Base-by-base conservation (phyloP, 805 yeast species). In the Debaryomyces prosopidis region DNA sequence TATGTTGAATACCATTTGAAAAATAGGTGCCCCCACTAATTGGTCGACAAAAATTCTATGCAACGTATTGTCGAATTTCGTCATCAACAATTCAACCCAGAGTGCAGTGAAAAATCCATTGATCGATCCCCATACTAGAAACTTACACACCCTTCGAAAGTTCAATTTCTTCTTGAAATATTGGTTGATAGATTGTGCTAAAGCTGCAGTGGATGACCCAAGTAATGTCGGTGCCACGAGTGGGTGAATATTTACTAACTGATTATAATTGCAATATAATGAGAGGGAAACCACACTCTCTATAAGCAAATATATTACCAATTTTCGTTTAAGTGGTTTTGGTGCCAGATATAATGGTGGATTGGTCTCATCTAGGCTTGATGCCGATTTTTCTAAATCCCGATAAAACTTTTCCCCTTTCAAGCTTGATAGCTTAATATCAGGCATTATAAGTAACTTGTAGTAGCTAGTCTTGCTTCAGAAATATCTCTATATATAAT, bases 51-150 rank as follows among this genome's bases (percentile, higher is more conserved):
- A 20, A 27, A 83, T 73, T 42, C 82, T 64, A 44, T 63, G 51
- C 3, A 66, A 17, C 2, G 65, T 51, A 38, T 63, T 61, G 8
- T 73, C 75, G 26, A 77, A 53, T 5, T 60, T 60, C 2, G 50
- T 41, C 5, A 77, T 55, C 34, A 83, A 59, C 18, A 73, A 48
- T 37, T 77, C 77, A 31, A 83, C 73, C 87, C 87, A 83, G 12
- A 77, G 54, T 7, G 70, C 73, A 3, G 83, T 77, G 40, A 81
- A 59, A 14, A 72, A 54, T 1, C 87, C 88, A 58, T 82, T 82
- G 38, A 82, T 63, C 10, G 71, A 60, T 14, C 89, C 89, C 87
- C 87, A 83, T 2, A 75, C 57, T 45, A 71, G 55, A 50, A 83
- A 83, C 54, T 82, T 82, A 44, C 67, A 49, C 40, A 55, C 59